Evolutionary conservation across 1,139 yeast genomes (phyloP), one percentile per base, ranked within the genome.

Genomic region (Yamadazyma pseudoaaseri): DNA sequence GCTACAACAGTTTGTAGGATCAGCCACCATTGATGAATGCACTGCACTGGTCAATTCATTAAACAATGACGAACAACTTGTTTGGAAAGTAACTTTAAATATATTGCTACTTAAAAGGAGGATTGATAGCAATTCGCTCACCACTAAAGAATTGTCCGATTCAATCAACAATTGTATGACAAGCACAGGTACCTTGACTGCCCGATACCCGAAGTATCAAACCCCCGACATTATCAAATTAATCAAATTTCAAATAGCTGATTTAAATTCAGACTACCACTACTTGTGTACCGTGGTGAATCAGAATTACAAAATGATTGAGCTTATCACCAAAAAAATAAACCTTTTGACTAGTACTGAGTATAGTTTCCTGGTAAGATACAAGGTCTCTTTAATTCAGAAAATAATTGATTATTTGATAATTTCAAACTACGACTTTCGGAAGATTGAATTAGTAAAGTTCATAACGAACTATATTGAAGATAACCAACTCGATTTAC

Each of bases 291-390:
- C 51, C 15, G 29, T 31, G 21, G 27, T 38, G 9, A 34, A 30
- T 21, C 20, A 31, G 6, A 46, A 45, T 3, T 47, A 48, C 24
- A 53, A 56, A 29, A 45, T 65, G 13, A 55, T 64, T 27, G 73
- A 66, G 24, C 52, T 67, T 39, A 54, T 66, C 16, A 63, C 65
- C 40, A 65, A 66, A 41, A 68, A 68, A 42, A 45, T 66, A 29
- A 46, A 60, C n/a, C 41, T 58, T 14, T 37, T 56, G 2, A 57
- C 38, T 5, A 17, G 16, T 15, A 27, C 34, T 33, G 22, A 34
- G 29, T 26, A 29, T 24, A 30, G 26, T 10, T 24, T 32, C 16
- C 38, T 31, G n/a, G 13, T 16, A 29, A 26, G 30, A 35, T 16
- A 33, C 23, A 31, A 34, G 30, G 12, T 23, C 16, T 31, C 42